Base-by-base conservation (phyloP, 129 eudicot species). In the Tagetes erecta region DNA sequence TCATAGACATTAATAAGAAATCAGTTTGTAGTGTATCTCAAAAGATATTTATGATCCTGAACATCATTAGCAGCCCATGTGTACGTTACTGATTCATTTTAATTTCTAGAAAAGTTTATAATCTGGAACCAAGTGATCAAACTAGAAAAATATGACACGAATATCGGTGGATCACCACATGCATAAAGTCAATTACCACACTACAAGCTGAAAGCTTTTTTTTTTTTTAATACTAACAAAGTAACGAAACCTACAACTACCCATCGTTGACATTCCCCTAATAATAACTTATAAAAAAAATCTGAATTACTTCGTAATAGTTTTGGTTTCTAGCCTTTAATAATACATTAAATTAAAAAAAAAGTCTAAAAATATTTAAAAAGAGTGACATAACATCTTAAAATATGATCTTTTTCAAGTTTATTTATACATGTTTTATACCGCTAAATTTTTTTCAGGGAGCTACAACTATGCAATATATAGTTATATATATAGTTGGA, bases 81-180 rank as follows among this genome's bases (percentile, higher is more conserved):
- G 13, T 2, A 39, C 42, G 60, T 6, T 12, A 11, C 1, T 11
- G 69, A n/a, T n/a, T 1, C 11, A 5, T 10, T 9, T 4, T 2
- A 1, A 11, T 34, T 41, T 55, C 52, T 8, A 41, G 1, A 56
- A 42, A 41, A 57, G 33, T 42, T 10, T 52, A 33, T 66, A 58
- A 33, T 20, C 4, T 55, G 45, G 38, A 51, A 7, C 65, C 64
- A 53, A 52, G 36, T 41, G 44, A 72, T 20, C 27, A 20, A 12
- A 72, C 55, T 57, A 13, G 41, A 72, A 57, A 72, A 12, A 72
- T 20, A 71, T 14, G 68, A 42, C 42, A 44, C 56, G 33, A 14
- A 72, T n/a, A 58, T 34, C 56, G 33, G 41, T 72, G 68, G 44
- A 72, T 42, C 33, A 58, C 68, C 77, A 58, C 76, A 72, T 57